Percentiles rank a stretch among this genome's conserved stretches.
Evolutionary conservation across 768 basidiomycete species (phyloP).

Genomic region (Pulveroboletus frians): DNA sequence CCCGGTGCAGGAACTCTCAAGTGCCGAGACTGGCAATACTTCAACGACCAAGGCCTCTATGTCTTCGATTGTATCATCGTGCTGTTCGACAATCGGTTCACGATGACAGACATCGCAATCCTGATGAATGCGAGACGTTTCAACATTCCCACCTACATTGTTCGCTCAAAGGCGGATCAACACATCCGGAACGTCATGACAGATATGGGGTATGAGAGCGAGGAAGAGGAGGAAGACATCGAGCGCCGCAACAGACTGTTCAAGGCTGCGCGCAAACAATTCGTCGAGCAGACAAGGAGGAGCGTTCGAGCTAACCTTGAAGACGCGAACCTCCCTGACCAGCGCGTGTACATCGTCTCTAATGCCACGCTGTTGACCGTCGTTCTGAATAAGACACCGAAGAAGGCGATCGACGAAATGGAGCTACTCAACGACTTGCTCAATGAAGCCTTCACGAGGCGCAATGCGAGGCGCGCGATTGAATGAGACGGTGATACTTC

Average conservation of each 20-base stretch:
- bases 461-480: background rate
- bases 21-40: constrained; percentile 20
- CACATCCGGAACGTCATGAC: constrained; percentile 19
- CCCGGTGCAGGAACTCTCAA: constrained; percentile 18
- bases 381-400: constrained; percentile 15
- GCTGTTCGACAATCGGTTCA: constrained; percentile 21
- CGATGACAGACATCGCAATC: constrained; percentile 20
- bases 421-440: constrained; percentile 17
- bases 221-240: constrained; percentile 8
- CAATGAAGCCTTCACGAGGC: constrained; percentile 10
- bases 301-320: constrained; percentile 17
- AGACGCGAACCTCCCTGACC: constrained; percentile 21
- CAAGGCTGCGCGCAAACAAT: constrained; percentile 10
- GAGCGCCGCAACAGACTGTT: constrained; percentile 8
- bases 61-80: constrained; percentile 23
- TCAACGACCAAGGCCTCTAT: constrained; percentile 21
- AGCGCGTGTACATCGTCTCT: constrained; percentile 28
- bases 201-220: constrained; percentile 18
- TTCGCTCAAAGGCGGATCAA: constrained; percentile 21
- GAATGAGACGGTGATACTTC: background rate
- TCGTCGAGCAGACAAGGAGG: constrained; percentile 13
- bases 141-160: constrained; percentile 19
- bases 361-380: constrained; percentile 15
- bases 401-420: constrained; percentile 21
- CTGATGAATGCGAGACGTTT: constrained; percentile 14